Base-by-base conservation (phyloP, 768 basidiomycete genomes). In the Serendipita sp. region DNA sequence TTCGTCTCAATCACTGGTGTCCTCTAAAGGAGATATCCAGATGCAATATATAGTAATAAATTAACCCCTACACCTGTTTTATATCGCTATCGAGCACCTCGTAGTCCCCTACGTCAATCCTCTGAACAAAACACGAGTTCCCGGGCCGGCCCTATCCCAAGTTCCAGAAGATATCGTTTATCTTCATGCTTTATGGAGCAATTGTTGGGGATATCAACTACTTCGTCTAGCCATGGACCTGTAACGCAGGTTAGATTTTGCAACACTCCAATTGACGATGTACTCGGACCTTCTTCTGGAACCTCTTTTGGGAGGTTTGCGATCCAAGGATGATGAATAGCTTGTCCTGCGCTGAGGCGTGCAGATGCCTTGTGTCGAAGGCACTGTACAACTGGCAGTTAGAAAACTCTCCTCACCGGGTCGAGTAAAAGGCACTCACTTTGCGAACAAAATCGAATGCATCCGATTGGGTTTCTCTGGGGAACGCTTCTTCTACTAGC, bases 371-470 rank as follows among this genome's bases (percentile, higher is more conserved):
- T 60, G 8, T 60, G 24, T 16, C 34, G 56, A 30, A 60, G 56
- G n/a, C 56, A 60, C 56, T 60, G 2, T 5, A 16, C 5, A n/a
- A n/a, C 4, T 24, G 16, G 56, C 35, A 11, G 11, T 4, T 60
- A 24, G 11, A 60, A 10, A 60, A 51, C 48, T 51, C 48, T n/a
- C 48, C 48, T 13, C 13, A 16, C 48, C 8, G 8, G 7, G 10
- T 7, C 5, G 7, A 24, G 16, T 10, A 16, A 7, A n/a, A 24
- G 32, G 8, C 11, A 60, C 56, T 4, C 10, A 60, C 56, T 18
- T 60, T 60, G 11, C n/a, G 37, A 28, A 60, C 37, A 35, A 60
- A 60, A 60, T 60, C 56, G 56, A 10, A 35, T 32, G 56, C 56
- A 24, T 60, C 34, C 4, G 56, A 30, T 10, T 60, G 28, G 8